A percentile compares a stretch with the other conserved stretches of the same genome.
Evolutionary conservation across 306 rosid genomes (phyloP).

Genomic region (Vachellia collinsii): DNA sequence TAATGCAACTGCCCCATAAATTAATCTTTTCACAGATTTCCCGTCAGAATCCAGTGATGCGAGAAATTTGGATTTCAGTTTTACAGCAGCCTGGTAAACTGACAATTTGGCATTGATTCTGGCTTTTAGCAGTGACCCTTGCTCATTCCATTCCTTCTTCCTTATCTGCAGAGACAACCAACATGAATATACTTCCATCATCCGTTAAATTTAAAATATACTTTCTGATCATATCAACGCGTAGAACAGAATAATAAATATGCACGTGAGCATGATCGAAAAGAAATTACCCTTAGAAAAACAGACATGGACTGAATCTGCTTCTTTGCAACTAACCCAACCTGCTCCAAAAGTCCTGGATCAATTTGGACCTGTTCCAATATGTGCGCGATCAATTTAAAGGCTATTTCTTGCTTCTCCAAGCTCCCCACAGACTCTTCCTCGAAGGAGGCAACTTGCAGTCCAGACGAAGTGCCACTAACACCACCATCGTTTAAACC

Average conservation of each 20-base stretch:
- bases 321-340: conserved; percentile 81
- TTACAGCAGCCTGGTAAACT: conserved; percentile 79
- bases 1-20: conserved; percentile 86
- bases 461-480: conserved; percentile 53
- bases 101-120: conserved; percentile 84
- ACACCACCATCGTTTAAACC: conserved; percentile 68
- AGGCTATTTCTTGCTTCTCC: conserved; percentile 92
- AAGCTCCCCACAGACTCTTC: conserved; percentile 84
- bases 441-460: conserved; percentile 79
- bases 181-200: conserved; percentile 33
- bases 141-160: conserved; percentile 96
- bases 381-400: conserved; percentile 79
- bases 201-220: conserved; percentile 28
- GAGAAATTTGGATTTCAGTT: conserved; percentile 66
- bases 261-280: neutral
- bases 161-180: conserved; percentile 68
- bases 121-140: conserved; percentile 78
- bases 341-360: conserved; percentile 72
- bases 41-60: conserved; percentile 75
- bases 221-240: conserved; percentile 5
- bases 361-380: conserved; percentile 66
- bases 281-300: conserved; percentile 71
- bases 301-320: conserved; percentile 80
- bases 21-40: conserved; percentile 79
- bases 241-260: neutral